These are phyloP conservation scores for Colletotrichum sp. DNA, from an alignment of 2,329 filamentous ascomycete genomes.

Conservation along the genomic window DNA sequence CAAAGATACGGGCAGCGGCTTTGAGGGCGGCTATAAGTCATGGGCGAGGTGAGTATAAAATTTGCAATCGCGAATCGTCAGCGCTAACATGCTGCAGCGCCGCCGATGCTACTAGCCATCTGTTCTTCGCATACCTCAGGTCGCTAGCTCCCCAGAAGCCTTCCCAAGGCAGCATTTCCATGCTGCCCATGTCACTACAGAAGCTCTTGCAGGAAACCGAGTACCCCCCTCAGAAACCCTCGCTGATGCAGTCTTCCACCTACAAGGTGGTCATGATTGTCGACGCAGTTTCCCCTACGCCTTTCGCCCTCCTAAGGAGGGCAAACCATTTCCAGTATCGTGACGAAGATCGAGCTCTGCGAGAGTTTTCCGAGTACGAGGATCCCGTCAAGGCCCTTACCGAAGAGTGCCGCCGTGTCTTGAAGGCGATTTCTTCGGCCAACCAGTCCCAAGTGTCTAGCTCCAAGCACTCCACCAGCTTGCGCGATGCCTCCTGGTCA, in stretches of 20 bases:
- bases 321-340: conserved; percentile 96
- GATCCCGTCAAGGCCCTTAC: conserved; percentile 89
- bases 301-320: conserved; percentile 86
- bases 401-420: conserved; percentile 90
- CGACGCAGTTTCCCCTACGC: conserved; percentile 90
- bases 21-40: conserved; percentile 90
- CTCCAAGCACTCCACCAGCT: conserved; percentile 72
- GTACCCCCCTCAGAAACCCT: conserved; percentile 84
- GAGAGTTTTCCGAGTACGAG: conserved; percentile 85
- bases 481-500: conserved; percentile 92
- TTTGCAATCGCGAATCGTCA: not conserved
- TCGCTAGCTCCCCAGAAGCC: conserved; percentile 85
- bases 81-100: conserved; percentile 62
- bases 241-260: conserved; percentile 78
- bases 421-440: conserved; percentile 84
- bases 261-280: conserved; percentile 97
- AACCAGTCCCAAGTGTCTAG: conserved; percentile 84
- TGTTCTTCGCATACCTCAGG: conserved; percentile 97
- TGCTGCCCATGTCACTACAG: conserved; percentile 88
- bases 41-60: conserved; percentile 73
- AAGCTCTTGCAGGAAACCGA: conserved; percentile 90
- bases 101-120: conserved; percentile 92
- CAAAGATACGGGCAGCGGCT: conserved; percentile 84
- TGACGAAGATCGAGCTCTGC: conserved; percentile 83
- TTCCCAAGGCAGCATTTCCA: conserved; percentile 78